phyloP scores from a whole-genome alignment of 345 rosid species.

The Syzygium oleosum region DNA sequence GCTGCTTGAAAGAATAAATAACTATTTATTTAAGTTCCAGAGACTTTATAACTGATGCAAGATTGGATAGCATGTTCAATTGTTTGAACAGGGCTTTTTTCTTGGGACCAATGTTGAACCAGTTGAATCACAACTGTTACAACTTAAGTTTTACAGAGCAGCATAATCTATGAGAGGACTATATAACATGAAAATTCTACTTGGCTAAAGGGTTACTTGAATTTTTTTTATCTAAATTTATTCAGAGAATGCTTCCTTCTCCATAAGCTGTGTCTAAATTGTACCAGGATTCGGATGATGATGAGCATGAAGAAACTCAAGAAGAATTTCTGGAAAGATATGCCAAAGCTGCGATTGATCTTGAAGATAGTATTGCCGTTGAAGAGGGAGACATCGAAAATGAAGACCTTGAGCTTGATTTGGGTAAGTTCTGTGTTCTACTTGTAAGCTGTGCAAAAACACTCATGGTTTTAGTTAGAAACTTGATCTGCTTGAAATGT shows the following conservation, averaged over 20 bases:
- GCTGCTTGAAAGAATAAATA: neutral
- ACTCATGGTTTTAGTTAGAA: neutral
- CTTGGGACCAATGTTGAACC: neutral
- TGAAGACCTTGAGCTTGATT: conserved; percentile 50
- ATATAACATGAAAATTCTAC: neutral
- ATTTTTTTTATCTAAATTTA: neutral
- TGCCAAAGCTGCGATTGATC: conserved; percentile 61
- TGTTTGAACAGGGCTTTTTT: neutral
- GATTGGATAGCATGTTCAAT: neutral
- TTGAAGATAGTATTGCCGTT: conserved; percentile 32
- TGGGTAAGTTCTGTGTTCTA: conserved; percentile 33
- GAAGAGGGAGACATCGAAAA: conserved; percentile 74
- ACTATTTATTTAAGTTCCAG: neutral
- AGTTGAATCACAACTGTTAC: neutral
- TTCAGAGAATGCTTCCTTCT: neutral
- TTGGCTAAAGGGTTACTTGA: neutral
- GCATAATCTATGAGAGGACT: neutral
- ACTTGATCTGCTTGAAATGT: neutral
- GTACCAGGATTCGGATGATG: conserved; percentile 69
- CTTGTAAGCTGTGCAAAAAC: neutral
- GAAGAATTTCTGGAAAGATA: conserved; percentile 80
- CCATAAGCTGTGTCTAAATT: neutral
- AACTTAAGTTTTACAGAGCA: neutral
- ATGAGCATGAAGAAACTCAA: conserved; percentile 74
- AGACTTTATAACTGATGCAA: neutral